Evolutionary conservation across 2,329 filamentous ascomycete species (phyloP), one percentile per base, ranked within the genome.

Genomic region (Seiridium unicorne): DNA sequence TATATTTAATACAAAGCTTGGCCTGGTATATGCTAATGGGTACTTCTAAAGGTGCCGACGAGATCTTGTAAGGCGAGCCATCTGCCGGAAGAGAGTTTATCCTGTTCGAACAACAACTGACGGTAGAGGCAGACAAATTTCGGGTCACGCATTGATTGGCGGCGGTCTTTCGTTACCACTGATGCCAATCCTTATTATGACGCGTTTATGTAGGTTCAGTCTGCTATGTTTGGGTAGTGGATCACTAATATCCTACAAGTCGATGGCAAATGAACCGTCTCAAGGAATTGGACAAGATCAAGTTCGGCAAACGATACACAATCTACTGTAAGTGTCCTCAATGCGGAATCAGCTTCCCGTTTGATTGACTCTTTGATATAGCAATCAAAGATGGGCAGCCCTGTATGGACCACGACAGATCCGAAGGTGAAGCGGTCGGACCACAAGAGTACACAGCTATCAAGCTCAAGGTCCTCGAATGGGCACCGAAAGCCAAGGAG

Each of bases 111-210:
- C 18, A 26, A 26, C 18, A 26, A 26, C 18, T 26, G 18, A 26
- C 18, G 18, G 18, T 26, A 26, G 18, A 26, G 18, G 18, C 18
- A 26, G 67, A 91, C 88, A 68, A 89, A 89, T 73, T 87, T 98
- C 64, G 94, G 94, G 62, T 89, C 89, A 55, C 84, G 93, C 68
- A 90, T 98, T 69, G 95, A 98, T 74, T 99, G 94, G 94, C 85
- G 94, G 71, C 84, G 95, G 73, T 89, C 90, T 44, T 92, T 99
- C 65, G 90, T 98, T 65, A 99, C 95, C 5, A 99, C 95, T 2
- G 93, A 97, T 68, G 93, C 92, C 42, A 99, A 99, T 77, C 93
- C 92, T 4, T 98, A 95, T 80, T 99, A 96, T 73, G 94, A 99
- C 73, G 86, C 92, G 4, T 99, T 99, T 70, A 89, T 98, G 46